phyloP scores from a whole-genome alignment of 768 basidiomycete genomes.

The Leccinellum albellum region DNA sequence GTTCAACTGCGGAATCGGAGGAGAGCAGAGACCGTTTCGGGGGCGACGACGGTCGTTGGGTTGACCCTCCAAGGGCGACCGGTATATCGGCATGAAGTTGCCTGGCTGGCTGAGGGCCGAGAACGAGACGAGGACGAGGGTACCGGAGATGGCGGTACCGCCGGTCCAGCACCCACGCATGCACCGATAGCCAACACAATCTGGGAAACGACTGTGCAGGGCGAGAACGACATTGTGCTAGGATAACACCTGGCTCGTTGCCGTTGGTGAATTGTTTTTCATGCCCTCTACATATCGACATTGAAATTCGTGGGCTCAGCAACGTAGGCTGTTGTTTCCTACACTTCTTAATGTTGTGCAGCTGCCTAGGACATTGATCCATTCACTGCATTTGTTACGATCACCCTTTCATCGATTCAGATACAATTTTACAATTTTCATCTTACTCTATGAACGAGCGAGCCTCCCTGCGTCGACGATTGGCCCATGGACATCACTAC shows the following conservation, averaged over 20 bases:
- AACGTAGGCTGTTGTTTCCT: neutral
- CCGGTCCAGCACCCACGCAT: conserved; percentile 20
- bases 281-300: neutral
- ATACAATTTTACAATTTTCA: neutral
- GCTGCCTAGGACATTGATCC: neutral
- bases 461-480: neutral
- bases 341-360: neutral
- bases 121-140: conserved; percentile 20
- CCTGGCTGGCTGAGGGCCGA: conserved; percentile 24
- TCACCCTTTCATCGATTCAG: neutral
- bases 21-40: conserved; percentile 34
- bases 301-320: conserved; percentile 1
- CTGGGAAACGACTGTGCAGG: conserved; percentile 28
- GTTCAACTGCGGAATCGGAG: conserved; percentile 27
- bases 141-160: conserved; percentile 7
- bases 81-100: conserved; percentile 28
- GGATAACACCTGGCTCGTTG: conserved; percentile 17
- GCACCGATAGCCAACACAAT: conserved; percentile 22
- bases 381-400: conserved; percentile 7
- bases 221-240: conserved; percentile 30
- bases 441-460: conserved; percentile 2
- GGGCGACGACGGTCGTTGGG: conserved; percentile 24
- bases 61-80: conserved; percentile 28
- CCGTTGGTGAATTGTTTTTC: conserved; percentile 1
- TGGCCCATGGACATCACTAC: conserved; percentile 12